phyloP scores from a whole-genome alignment of 2,329 filamentous ascomycete genomes.

The Xylogone sp. region DNA sequence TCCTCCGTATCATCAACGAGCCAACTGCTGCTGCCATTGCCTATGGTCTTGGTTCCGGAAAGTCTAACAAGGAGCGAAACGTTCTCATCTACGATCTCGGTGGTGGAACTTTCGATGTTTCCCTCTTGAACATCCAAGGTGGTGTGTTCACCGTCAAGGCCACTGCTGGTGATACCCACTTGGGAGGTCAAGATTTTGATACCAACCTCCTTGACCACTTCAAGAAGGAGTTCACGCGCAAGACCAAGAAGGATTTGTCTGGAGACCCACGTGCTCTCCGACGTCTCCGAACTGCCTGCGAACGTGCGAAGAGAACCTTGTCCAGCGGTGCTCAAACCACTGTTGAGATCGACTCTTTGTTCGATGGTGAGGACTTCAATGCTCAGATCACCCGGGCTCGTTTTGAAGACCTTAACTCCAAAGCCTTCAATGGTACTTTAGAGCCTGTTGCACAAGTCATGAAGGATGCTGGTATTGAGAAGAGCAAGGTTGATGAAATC shows the following conservation, averaged over 20 bases:
- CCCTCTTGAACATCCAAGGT: conserved; percentile 96
- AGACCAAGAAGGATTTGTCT: conserved; percentile 76
- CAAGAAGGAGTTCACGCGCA: conserved; percentile 87
- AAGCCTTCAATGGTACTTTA: conserved; percentile 89
- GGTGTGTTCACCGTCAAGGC: conserved; percentile 99
- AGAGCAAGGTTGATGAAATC: conserved; percentile 93
- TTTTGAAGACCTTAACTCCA: conserved; percentile 98
- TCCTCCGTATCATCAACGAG: conserved; percentile 99
- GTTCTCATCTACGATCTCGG: conserved; percentile 99
- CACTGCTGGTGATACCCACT: conserved; percentile 93
- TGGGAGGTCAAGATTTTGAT: conserved; percentile 96
- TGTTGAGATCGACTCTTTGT: conserved; percentile 97
- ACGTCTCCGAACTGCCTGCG: conserved; percentile 94
- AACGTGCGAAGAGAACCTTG: conserved; percentile 98
- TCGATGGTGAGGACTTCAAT: conserved; percentile 97
- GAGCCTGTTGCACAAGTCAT: conserved; percentile 95
- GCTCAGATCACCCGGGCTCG: conserved; percentile 95
- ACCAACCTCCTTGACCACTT: conserved; percentile 94
- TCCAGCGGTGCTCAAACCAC: conserved; percentile 97
- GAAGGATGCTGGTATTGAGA: conserved; percentile 85
- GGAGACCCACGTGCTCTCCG: conserved; percentile 88
- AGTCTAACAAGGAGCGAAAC: conserved; percentile 96
- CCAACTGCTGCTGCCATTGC: conserved; percentile 97
- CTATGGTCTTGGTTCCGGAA: conserved; percentile 93
- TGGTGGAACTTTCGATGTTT: conserved; percentile 99